Evolutionary conservation across 2,329 filamentous ascomycete species (phyloP).

Genomic region (Corniculantispora saksenae): DNA sequence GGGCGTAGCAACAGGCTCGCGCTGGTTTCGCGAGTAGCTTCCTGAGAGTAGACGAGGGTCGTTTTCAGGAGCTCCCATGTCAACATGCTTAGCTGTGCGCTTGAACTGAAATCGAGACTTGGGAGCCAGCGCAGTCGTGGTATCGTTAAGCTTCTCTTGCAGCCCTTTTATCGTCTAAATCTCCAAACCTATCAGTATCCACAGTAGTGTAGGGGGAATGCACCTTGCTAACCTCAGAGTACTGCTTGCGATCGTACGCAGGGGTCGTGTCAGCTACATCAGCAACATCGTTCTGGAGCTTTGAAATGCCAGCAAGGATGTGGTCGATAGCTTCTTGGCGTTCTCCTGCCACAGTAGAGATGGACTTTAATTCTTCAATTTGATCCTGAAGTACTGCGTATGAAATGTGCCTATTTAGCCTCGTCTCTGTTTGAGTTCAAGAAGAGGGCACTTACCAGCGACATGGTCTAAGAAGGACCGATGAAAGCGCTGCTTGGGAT

Average conservation of each 20-base stretch:
- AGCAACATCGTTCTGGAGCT: slow-evolving; percentile 79
- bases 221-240: slow-evolving; percentile 63
- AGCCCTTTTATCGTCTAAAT: slow-evolving; percentile 74
- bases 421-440: not conserved
- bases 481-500: slow-evolving; percentile 76
- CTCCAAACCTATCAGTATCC: not conserved
- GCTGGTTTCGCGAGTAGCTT: slow-evolving; percentile 32
- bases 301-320: slow-evolving; percentile 76
- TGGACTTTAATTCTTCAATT: slow-evolving; percentile 67
- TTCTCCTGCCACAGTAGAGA: slow-evolving; percentile 66
- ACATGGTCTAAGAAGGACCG: slow-evolving; percentile 78
- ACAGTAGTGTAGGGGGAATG: not conserved
- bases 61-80: slow-evolving; percentile 44
- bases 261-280: slow-evolving; percentile 82
- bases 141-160: slow-evolving; percentile 74
- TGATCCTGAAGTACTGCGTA: slow-evolving; percentile 70
- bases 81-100: slow-evolving; percentile 37
- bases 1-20: slow-evolving; percentile 19
- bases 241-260: slow-evolving; percentile 85
- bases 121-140: slow-evolving; percentile 67
- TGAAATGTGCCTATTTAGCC: not conserved
- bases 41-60: slow-evolving; percentile 45
- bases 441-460: slow-evolving; percentile 54
- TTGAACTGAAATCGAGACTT: slow-evolving; percentile 84
- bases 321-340: slow-evolving; percentile 79